Conservation (phyloP, 192 early-diverging fungal genomes). For the Funneliformis mosseae region DNA sequence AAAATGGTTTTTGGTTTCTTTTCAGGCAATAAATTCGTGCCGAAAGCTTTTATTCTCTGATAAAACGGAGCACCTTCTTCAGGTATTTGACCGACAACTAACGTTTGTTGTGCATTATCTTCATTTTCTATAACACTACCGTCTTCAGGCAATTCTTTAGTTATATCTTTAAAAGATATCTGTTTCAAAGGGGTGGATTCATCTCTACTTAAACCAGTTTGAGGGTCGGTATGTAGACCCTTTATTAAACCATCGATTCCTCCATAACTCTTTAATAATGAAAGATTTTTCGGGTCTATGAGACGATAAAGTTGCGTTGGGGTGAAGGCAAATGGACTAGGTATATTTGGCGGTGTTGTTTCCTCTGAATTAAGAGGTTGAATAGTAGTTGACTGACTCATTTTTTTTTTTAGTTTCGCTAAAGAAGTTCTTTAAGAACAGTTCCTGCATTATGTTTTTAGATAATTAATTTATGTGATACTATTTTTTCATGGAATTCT, state of each 20-base stretch:
- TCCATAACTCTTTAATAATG: conserved; percentile 44
- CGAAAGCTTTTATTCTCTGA: conserved; percentile 63
- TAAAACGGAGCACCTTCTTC: conserved; percentile 38
- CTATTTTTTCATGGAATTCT: no score
- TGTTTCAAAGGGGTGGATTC: background rate
- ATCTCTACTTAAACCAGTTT: conserved; percentile 48
- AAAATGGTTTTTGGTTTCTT: conserved; percentile 71
- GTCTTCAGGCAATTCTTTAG: background rate
- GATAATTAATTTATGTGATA: no score
- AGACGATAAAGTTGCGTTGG: conserved; percentile 46
- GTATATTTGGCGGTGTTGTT: no score
- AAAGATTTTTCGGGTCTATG: conserved; percentile 62
- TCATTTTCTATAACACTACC: background rate
- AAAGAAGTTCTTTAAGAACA: no score
- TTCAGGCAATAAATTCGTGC: conserved; percentile 71
- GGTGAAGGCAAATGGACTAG: no score
- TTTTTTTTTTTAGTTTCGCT: no score
- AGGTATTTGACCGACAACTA: background rate
- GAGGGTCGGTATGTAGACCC: conserved; percentile 51
- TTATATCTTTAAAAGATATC: conserved; percentile 19
- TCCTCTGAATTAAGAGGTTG: no score
- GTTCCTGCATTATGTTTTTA: no score
- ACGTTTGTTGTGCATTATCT: background rate
- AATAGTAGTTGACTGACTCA: no score
- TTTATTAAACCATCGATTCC: conserved; percentile 55